Evolutionary conservation across 1,284 basidiomycete genomes (phyloP).

Genomic region (Cutaneotrichosporon spelunceum): DNA sequence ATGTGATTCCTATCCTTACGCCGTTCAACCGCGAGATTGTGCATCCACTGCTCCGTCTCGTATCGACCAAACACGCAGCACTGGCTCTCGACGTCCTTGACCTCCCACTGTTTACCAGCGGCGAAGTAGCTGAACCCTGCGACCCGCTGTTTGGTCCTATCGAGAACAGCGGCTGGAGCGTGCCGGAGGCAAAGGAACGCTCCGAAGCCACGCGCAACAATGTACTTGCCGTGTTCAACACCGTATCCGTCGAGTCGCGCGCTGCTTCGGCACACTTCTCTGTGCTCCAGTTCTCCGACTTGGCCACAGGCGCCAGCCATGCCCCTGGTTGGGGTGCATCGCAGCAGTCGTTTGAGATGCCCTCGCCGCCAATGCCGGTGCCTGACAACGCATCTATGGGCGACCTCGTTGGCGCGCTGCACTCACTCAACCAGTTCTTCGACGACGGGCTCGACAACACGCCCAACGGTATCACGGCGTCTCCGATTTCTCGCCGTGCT

Average conservation of each 20-base stretch:
- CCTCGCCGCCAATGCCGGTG: constrained; percentile 68
- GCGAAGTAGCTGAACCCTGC: constrained; percentile 73
- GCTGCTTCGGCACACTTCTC: constrained; percentile 50
- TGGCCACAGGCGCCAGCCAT: constrained; percentile 14
- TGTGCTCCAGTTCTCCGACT: constrained; percentile 47
- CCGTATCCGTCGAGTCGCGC: constrained; percentile 64
- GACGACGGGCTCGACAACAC: constrained; percentile 55
- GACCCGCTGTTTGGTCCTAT: constrained; percentile 76
- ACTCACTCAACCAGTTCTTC: constrained; percentile 82
- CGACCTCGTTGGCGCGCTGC: constrained; percentile 77
- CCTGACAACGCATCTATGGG: constrained; percentile 61
- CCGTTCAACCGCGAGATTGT: constrained; percentile 77
- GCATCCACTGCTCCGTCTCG: constrained; percentile 80
- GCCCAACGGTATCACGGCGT: constrained; percentile 18
- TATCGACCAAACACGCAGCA: constrained; percentile 77
- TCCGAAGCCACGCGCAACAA: constrained; percentile 68
- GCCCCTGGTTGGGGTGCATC: constrained; percentile 21
- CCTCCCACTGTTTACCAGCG: constrained; percentile 72
- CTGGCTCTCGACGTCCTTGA: constrained; percentile 89
- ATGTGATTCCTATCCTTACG: constrained; percentile 70
- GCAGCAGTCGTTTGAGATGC: constrained; percentile 42
- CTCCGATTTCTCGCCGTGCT: constrained; percentile 9
- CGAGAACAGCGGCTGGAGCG: constrained; percentile 77
- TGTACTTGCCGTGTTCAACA: constrained; percentile 77
- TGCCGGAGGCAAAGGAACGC: constrained; percentile 64